Evolutionary conservation across 2,329 filamentous ascomycete species (phyloP), one percentile per base, ranked within the genome.

Genomic region (Zasmidium citrigriseum): DNA sequence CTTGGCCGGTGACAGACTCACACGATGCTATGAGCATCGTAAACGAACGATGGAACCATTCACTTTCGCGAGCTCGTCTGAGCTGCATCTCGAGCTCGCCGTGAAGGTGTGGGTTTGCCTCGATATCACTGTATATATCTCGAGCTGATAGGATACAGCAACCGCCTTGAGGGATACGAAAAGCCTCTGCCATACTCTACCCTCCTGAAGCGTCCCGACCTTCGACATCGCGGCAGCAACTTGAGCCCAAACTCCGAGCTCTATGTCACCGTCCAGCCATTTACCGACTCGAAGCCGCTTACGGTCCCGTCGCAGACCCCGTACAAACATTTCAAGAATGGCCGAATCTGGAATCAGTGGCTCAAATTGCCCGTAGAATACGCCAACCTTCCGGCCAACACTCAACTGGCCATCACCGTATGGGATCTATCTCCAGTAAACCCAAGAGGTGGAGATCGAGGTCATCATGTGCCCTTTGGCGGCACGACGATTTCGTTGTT

Each of bases 401-500:
- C 93, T 1, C 89, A 91, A 69, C 82, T 99, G 34, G 93, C 93
- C 20, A 91, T 99, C 59, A 99, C 96, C 0, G 78, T 98, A 58
- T 99, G 95, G 95, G 96, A 99, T 71, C 76, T 97, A 16, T 96
- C 91, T 1, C 91, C 93, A 0, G 86, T 88, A 11, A 90, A 90
- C 11, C 87, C 86, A 4, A 81, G 85, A 38, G 85, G 85, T n/a
- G 85, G 85, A 12, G 85, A 87, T 3, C 82, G 88, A 55, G 87
- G 87, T 18, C 91, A 96, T 76, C 87, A 90, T 14, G 85, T 96
- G 18, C 93, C 95, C 0, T 99, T 98, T 71, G 95, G 93, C 4
- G 95, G 95, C 34, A 98, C 93, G 0, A 98, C 95, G 0, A 83
- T 99, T 55, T 82, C 89, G 1, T 78, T 99, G n/a, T 99, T 98